Evolutionary conservation across 2,329 filamentous ascomycete species (phyloP).

Genomic region (Microsporum audouinii): DNA sequence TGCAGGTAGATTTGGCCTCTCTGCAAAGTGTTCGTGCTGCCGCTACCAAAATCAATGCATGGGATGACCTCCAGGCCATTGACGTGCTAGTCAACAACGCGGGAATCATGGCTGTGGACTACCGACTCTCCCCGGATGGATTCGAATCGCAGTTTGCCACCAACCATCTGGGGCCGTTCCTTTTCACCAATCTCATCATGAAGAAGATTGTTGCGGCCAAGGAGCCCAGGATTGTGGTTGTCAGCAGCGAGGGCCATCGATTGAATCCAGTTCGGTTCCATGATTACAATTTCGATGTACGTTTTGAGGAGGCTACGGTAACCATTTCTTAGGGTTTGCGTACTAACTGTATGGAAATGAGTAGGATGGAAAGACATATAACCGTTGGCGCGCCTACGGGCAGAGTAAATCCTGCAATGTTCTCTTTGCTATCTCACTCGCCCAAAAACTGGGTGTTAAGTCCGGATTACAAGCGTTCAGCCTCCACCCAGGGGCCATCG

Average conservation of each 20-base stretch:
- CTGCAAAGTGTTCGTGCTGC: conserved; percentile 23
- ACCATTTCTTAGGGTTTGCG: conserved; percentile 9
- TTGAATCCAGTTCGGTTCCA: conserved; percentile 34
- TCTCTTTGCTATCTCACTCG: conserved; percentile 27
- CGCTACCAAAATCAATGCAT: conserved; percentile 22
- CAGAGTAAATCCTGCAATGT: conserved; percentile 44
- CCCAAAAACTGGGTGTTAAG: conserved; percentile 5
- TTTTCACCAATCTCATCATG: conserved; percentile 14
- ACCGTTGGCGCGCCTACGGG: conserved; percentile 34
- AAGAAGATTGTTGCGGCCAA: conserved; percentile 21
- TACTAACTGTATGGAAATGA: background rate
- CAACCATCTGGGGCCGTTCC: conserved; percentile 27
- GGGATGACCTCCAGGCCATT: conserved; percentile 20
- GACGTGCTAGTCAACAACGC: conserved; percentile 37
- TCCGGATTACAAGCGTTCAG: conserved; percentile 5
- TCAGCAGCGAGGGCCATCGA: conserved; percentile 37
- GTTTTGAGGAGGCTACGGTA: conserved; percentile 7
- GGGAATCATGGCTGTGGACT: conserved; percentile 28
- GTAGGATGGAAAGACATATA: conserved; percentile 24
- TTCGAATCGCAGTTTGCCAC: conserved; percentile 31
- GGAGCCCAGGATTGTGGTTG: conserved; percentile 32
- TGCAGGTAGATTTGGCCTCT: conserved; percentile 28
- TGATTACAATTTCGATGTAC: conserved; percentile 36
- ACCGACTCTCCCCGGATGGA: conserved; percentile 24
- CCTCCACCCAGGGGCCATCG: conserved; percentile 11